These are phyloP conservation scores for Litsea cubeba DNA, from an alignment of 164 flowering plant species.

Conservation along the genomic window DNA sequence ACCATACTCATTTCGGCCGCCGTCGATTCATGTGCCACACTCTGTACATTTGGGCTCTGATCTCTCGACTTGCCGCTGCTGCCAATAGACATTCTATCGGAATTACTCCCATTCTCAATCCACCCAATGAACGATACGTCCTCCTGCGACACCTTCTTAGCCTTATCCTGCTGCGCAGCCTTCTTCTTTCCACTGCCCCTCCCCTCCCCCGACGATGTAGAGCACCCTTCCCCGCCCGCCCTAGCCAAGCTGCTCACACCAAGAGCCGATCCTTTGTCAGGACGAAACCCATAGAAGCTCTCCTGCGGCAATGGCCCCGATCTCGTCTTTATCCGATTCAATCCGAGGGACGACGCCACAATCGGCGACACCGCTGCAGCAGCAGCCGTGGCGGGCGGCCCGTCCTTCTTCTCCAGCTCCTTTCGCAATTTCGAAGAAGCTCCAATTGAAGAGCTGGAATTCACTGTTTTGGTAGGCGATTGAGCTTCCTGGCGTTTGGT, in stretches of 20 bases:
- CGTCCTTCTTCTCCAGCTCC: constrained; percentile 24
- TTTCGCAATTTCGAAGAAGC: constrained; percentile 5
- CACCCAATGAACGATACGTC: constrained; percentile 5
- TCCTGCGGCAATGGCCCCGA: constrained; percentile 98
- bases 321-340: constrained; percentile 89
- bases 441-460: too few relatives aligned
- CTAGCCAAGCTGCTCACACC: constrained; percentile 9
- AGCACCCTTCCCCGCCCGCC: constrained; percentile 4
- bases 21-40: constrained; percentile 16
- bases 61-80: constrained; percentile 44
- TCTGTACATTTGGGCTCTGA: constrained; percentile 41
- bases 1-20: constrained; percentile 21
- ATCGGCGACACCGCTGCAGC: constrained; percentile 48
- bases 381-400: constrained; percentile 23
- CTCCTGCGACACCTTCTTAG: constrained; percentile 4
- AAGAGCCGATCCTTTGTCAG: constrained; percentile 8
- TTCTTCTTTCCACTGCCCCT: constrained; percentile 3
- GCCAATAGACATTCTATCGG: constrained; percentile 48
- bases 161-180: not conserved
- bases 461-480: too few relatives aligned
- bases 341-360: constrained; percentile 77
- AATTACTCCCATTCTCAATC: constrained; percentile 36
- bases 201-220: constrained; percentile 7
- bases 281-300: constrained; percentile 55
- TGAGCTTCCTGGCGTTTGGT: constrained; percentile 25